phyloP scores from a whole-genome alignment of 768 basidiomycete species.

The Kwoniella europaea region DNA sequence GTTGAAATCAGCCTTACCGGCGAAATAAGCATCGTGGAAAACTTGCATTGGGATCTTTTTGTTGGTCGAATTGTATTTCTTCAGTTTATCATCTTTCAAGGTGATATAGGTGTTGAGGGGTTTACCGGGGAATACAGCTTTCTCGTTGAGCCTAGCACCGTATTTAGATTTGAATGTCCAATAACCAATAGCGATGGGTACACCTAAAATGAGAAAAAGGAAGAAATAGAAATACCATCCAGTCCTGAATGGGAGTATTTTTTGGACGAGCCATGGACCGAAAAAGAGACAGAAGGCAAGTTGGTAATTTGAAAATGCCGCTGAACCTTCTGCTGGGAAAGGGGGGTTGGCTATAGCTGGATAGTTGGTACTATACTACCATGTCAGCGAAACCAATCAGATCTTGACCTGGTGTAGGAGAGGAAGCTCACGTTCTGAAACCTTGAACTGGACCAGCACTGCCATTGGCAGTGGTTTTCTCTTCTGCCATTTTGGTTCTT shows the following conservation, averaged over 20 bases:
- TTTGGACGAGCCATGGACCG: conserved; percentile 83
- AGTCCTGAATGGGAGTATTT: conserved; percentile 78
- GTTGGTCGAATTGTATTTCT: conserved; percentile 69
- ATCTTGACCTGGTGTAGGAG: not conserved
- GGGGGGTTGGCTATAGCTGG: conserved; percentile 55
- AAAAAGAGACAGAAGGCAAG: conserved; percentile 76
- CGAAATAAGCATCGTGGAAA: conserved; percentile 97
- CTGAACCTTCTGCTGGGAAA: conserved; percentile 58
- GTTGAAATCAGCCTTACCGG: conserved; percentile 93
- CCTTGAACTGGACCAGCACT: not conserved
- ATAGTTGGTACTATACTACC: conserved; percentile 40
- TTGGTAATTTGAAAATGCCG: conserved; percentile 62
- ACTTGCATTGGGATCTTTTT: conserved; percentile 97
- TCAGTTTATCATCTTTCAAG: conserved; percentile 82
- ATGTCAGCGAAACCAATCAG: too few relatives aligned
- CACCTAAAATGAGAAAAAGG: conserved; percentile 72
- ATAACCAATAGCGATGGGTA: conserved; percentile 81
- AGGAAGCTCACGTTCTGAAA: conserved; percentile 16
- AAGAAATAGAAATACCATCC: conserved; percentile 86
- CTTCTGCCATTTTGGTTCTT: conserved; percentile 16
- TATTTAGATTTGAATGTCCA: conserved; percentile 86
- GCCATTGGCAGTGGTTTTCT: conserved; percentile 18
- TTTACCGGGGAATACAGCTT: conserved; percentile 80
- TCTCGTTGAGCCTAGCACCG: conserved; percentile 76
- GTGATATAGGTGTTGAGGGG: conserved; percentile 88